Conservation (phyloP, 2,329 filamentous ascomycete species). For the Fragosphaeria purpurea region DNA sequence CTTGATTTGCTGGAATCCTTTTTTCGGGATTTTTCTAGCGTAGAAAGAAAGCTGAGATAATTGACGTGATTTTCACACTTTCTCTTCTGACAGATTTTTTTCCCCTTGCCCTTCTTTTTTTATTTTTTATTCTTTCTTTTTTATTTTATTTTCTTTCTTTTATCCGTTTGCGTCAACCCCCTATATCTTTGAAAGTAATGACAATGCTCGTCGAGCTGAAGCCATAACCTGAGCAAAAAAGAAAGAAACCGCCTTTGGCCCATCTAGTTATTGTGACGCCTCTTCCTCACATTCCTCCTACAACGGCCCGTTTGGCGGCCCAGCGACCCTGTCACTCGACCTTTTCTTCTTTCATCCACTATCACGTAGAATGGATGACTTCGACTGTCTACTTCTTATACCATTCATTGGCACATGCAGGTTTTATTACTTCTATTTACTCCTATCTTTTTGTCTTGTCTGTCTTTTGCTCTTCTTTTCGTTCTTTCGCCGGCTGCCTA, state of each 20-base stretch:
- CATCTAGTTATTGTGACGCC: not conserved
- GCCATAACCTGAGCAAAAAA: not conserved
- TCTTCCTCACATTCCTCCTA: not conserved
- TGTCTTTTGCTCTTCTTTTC: too few species aligned
- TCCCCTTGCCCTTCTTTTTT: not conserved
- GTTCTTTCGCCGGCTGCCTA: too few species aligned
- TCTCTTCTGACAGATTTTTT: not conserved
- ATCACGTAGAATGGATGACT: too few species aligned
- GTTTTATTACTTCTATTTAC: too few species aligned
- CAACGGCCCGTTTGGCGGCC: not conserved
- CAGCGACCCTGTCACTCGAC: not conserved
- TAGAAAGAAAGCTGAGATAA: too few species aligned
- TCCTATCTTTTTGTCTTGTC: too few species aligned
- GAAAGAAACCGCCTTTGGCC: not conserved
- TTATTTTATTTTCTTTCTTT: not conserved
- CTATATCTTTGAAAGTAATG: not conserved
- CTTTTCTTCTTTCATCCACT: too few species aligned
- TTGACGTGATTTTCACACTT: too few species aligned
- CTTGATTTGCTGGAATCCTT: too few species aligned
- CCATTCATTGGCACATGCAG: too few species aligned
- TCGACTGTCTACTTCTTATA: too few species aligned
- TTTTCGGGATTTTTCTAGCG: too few species aligned
- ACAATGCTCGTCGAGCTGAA: not conserved
- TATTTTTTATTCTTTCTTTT: not conserved
- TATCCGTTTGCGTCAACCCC: not conserved